A percentile compares a stretch with the other conserved stretches of the same genome.
Conservation (phyloP, 352 stramenopile species). For the Aphanomyces euteiches region DNA sequence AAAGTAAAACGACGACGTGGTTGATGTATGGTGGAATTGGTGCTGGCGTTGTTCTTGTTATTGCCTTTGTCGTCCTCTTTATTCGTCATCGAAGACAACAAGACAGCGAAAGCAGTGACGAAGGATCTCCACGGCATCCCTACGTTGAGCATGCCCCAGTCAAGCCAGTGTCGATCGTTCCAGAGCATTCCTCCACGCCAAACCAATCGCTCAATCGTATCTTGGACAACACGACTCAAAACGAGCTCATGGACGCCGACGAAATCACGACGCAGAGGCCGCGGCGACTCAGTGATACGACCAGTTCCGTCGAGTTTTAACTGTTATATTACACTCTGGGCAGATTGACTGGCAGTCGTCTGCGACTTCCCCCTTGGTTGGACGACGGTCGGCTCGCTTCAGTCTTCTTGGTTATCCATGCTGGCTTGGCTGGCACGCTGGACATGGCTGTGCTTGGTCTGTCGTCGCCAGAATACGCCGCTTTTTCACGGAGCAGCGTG, state of each 20-base stretch:
- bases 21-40: neutral
- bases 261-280: neutral
- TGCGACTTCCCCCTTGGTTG: too few relatives aligned
- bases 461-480: neutral
- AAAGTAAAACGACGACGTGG: neutral
- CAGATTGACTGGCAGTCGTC: neutral
- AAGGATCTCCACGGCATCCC: neutral
- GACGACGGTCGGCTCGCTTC: neutral
- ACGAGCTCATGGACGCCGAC: neutral
- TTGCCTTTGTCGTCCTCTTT: neutral
- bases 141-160: neutral
- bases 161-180: neutral
- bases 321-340: neutral
- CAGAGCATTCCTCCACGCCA: neutral
- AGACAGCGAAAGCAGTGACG: neutral
- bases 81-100: neutral
- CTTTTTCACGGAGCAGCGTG: constrained; percentile 4
- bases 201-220: neutral
- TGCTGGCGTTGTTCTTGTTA: neutral
- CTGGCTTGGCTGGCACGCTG: neutral
- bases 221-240: neutral
- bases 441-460: neutral
- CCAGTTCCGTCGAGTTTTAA: neutral
- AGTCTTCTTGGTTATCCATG: neutral
- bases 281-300: neutral